Base-by-base conservation (phyloP, 495 filamentous ascomycete species). In the Penicillium subrubescens region DNA sequence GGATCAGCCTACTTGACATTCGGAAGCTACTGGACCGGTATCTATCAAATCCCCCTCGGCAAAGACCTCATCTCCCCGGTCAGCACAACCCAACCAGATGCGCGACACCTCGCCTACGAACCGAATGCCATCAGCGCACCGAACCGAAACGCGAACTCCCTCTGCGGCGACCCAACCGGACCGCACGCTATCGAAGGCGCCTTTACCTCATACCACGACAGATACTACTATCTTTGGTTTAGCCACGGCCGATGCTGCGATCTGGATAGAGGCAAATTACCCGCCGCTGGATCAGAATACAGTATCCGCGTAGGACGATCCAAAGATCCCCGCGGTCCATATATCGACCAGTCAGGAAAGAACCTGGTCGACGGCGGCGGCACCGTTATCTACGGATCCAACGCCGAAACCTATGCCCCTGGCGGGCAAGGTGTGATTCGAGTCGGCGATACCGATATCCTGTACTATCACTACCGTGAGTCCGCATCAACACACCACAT, bases 181-280 rank as follows among this genome's bases (percentile, higher is more conserved):
- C 65, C 70, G 8, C 78, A 78, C 64, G 73, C 78, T 6, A 69
- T 79, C 14, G 78, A 81, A 34, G 87, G 85, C 4, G 65, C 81
- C 0, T 89, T 81, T 59, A 75, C 89, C 27, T 88, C 84, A 60
- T 83, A 84, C 59, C 69, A 84, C 19, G 79, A 76, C 1, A 76
- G 70, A 1, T 92, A 83, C 55, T 92, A 88, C 64, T 93, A 92
- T 68, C 79, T 94, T 0, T 92, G 91, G 79, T 90, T 84, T 74
- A 89, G 86, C 63, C 80, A 84, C 50, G 90, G 91, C 0, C 67
- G 73, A n/a, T 94, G 91, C 79, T 94, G 91, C 68, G 83, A 84
- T 14, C 83, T 87, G 53, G 78, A 83, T 59, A 19, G 69, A 11
- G 67, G 68, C 31, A 65, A 67, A n/a, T 72, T 76, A 23, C 88